Base-by-base conservation (phyloP, 805 yeast species). In the Millerago galiae region DNA sequence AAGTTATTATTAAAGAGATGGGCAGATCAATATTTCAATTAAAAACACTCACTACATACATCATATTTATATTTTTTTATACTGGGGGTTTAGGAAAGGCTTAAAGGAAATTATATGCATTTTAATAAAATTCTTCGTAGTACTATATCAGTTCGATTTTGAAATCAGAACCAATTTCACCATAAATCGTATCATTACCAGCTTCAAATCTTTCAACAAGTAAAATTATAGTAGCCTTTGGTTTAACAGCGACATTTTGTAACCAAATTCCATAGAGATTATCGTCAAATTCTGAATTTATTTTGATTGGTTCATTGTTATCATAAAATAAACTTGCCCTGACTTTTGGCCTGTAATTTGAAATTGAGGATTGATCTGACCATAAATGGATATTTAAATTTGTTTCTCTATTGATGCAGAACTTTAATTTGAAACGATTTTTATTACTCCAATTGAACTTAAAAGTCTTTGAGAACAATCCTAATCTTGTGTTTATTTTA, bases 181-280 rank as follows among this genome's bases (percentile, higher is more conserved):
- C 62, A 8, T 59, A 46, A 17, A 69, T 51, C 3, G 47, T 48
- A 7, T 75, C 79, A 5, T 47, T 40, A 0, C 80, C 80, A 6
- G 55, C 50, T 46, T 74, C 80, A 44, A 74, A 70, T 32, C 80
- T 51, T 48, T 74, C 80, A n/a, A 72, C 56, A 17, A 74, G 52
- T 8, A 74, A 44, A 4, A 71, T 58, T 42, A 71, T 48, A 0
- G 63, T 68, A 2, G 42, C 45, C 0, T 53, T 53, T 4, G 63
- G 35, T 2, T 17, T 21, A 2, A 56, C 40, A 1, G 5, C 12
- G 1, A 49, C 28, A n/a, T 43, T 26, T 2, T 42, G 35, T 5
- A 53, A 9, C 59, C 67, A 73, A 4, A 69, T 53, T 0, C 80
- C 80, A 52, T 68, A 70, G 8, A 71, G 47, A 17, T 63, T 59